These are phyloP conservation scores for Elaeis guineensis DNA, from an alignment of 176 grass and related monocot species.

Conservation along the genomic window DNA sequence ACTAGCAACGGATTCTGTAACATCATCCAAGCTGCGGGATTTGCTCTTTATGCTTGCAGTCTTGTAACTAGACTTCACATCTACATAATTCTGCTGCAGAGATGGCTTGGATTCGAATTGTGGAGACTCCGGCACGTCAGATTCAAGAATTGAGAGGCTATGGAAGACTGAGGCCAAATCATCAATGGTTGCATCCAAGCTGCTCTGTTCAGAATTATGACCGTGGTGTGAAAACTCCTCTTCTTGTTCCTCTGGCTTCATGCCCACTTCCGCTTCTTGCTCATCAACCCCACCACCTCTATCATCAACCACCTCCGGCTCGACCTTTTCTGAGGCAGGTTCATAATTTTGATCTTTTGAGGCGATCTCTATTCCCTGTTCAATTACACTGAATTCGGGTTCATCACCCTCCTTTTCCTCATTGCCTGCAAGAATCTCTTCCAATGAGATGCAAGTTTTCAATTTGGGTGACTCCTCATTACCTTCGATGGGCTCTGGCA, in stretches of 20 bases:
- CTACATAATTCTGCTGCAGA: constrained; percentile 35
- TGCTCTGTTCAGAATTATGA: constrained; percentile 6
- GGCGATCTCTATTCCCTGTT: constrained; percentile 55
- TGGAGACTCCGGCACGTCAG: constrained; percentile 46
- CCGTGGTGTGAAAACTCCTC: background rate
- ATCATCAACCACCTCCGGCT: constrained; percentile 17
- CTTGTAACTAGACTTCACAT: constrained; percentile 25
- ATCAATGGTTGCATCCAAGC: constrained; percentile 30
- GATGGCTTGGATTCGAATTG: constrained; percentile 30
- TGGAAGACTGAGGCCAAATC: constrained; percentile 47
- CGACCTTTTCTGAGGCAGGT: constrained; percentile 3
- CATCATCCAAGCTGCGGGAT: constrained; percentile 57
- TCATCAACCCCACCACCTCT: constrained; percentile 7
- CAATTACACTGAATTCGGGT: constrained; percentile 53
- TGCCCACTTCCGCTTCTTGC: constrained; percentile 7
- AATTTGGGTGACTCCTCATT: constrained; percentile 41
- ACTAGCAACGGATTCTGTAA: constrained; percentile 59
- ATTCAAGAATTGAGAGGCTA: constrained; percentile 36
- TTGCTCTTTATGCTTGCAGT: constrained; percentile 40
- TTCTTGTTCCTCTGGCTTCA: constrained; percentile 3
- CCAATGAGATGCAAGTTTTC: constrained; percentile 64
- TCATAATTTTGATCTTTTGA: constrained; percentile 20
- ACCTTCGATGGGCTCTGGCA: background rate
- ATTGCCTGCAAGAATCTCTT: constrained; percentile 29
- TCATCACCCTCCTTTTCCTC: constrained; percentile 22